Conservation (phyloP, 345 rosid species). For the Lagerstroemia speciosa region DNA sequence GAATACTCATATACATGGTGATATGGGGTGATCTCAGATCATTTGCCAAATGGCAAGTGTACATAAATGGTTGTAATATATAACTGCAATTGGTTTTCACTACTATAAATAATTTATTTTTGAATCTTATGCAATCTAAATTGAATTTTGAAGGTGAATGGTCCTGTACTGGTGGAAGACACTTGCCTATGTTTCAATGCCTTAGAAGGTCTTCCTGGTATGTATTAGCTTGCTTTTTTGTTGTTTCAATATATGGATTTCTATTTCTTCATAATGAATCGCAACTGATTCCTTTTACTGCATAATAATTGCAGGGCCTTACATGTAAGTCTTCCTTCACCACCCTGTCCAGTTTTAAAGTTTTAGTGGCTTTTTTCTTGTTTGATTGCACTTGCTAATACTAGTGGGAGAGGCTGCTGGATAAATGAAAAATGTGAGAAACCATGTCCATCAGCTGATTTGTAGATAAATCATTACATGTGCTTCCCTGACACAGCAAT, state of each 20-base stretch:
- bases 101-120: background rate
- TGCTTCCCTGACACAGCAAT: background rate
- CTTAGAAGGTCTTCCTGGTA: slow-evolving; percentile 96
- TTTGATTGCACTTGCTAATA: background rate
- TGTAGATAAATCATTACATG: background rate
- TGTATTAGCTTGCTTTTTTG: background rate
- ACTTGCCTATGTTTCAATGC: slow-evolving; percentile 96
- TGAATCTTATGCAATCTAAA: background rate
- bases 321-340: slow-evolving; percentile 58
- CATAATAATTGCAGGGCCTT: slow-evolving; percentile 65
- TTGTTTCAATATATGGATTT: background rate
- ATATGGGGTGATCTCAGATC: background rate
- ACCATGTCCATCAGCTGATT: background rate
- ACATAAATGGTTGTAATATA: background rate
- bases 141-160: slow-evolving; percentile 47
- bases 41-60: background rate
- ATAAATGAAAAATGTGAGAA: background rate
- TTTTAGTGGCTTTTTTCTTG: background rate
- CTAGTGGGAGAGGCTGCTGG: background rate
- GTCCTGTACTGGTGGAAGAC: slow-evolving; percentile 93
- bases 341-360: slow-evolving; percentile 6
- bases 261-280: background rate
- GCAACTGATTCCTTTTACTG: slow-evolving; percentile 3
- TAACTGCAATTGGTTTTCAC: background rate
- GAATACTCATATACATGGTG: background rate